Evolutionary conservation across 2,329 filamentous ascomycete genomes (phyloP).

Genomic region (Aciculosporium take): DNA sequence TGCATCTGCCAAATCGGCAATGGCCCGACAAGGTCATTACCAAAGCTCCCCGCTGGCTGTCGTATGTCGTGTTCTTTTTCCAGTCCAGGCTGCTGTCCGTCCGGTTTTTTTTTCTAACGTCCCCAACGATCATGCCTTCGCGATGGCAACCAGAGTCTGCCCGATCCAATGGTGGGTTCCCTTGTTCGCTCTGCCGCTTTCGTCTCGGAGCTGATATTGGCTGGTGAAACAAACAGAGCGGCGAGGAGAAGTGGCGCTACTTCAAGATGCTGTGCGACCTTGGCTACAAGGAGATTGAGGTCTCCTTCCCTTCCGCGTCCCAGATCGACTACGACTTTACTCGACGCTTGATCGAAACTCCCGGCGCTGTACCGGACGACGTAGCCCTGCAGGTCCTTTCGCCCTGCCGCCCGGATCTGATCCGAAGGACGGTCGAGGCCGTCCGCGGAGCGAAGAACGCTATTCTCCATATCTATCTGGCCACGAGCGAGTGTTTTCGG

Average conservation of each 20-base stretch:
- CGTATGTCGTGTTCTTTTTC: background rate
- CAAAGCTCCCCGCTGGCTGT: slow-evolving; percentile 77
- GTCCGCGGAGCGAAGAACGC: slow-evolving; percentile 83
- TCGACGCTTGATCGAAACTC: slow-evolving; percentile 69
- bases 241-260: slow-evolving; percentile 87
- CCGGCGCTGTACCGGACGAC: slow-evolving; percentile 71
- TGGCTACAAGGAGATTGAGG: slow-evolving; percentile 96
- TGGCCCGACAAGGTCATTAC: slow-evolving; percentile 74
- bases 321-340: slow-evolving; percentile 96
- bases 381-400: slow-evolving; percentile 86
- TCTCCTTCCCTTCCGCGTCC: slow-evolving; percentile 88
- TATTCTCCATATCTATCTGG: slow-evolving; percentile 89
- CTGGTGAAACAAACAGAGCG: slow-evolving; percentile 45
- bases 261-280: slow-evolving; percentile 88
- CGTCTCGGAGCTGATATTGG: background rate
- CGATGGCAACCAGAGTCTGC: slow-evolving; percentile 88
- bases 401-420: slow-evolving; percentile 83
- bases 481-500: slow-evolving; percentile 91
- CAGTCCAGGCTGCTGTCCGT: background rate
- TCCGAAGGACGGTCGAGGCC: slow-evolving; percentile 76
- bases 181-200: too few relatives aligned
- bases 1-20: slow-evolving; percentile 49
- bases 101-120: background rate
- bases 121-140: slow-evolving; percentile 23
- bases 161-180: slow-evolving; percentile 70